Conservation (phyloP, 495 filamentous ascomycete species). For the Trichoderma asperelloides region DNA sequence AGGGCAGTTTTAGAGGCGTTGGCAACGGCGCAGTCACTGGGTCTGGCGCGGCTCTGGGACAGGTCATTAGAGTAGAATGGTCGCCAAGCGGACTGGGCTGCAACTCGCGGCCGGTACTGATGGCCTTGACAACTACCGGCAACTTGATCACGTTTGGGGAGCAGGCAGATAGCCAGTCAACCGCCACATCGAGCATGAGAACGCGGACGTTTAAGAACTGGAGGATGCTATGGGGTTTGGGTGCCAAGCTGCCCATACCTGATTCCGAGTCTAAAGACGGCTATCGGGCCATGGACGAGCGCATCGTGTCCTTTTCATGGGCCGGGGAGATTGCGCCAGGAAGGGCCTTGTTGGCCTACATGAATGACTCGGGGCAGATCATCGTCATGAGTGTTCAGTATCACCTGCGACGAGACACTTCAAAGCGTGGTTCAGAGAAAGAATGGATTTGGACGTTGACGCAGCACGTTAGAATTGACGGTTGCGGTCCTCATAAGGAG, state of each 20-base stretch:
- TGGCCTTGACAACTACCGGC: conserved; percentile 31
- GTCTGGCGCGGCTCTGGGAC: conserved; percentile 38
- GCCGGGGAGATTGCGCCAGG: conserved; percentile 28
- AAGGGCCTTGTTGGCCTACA: conserved; percentile 30
- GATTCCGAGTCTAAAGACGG: conserved; percentile 21
- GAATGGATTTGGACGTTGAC: conserved; percentile 29
- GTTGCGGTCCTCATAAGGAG: conserved; percentile 29
- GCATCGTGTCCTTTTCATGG: conserved; percentile 37
- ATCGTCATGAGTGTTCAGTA: conserved; percentile 34
- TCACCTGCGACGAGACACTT: conserved; percentile 8
- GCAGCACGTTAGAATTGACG: conserved; percentile 34
- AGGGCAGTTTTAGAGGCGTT: conserved; percentile 20
- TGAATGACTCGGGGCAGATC: conserved; percentile 35
- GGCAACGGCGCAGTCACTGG: conserved; percentile 34
- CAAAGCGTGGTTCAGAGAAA: background rate
- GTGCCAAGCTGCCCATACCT: conserved; percentile 38
- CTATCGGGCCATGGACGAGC: conserved; percentile 20
- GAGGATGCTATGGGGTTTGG: conserved; percentile 36
- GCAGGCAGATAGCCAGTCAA: conserved; percentile 18
- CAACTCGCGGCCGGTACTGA: conserved; percentile 34
- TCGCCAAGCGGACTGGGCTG: conserved; percentile 36
- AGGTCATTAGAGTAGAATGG: conserved; percentile 36
- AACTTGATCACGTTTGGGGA: conserved; percentile 37
- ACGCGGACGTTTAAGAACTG: conserved; percentile 20
- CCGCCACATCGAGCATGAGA: conserved; percentile 19